Percentiles rank a stretch among this genome's conserved stretches.
Evolutionary conservation across 768 basidiomycete species (phyloP).

Genomic region (Phaeotremella skinneri): DNA sequence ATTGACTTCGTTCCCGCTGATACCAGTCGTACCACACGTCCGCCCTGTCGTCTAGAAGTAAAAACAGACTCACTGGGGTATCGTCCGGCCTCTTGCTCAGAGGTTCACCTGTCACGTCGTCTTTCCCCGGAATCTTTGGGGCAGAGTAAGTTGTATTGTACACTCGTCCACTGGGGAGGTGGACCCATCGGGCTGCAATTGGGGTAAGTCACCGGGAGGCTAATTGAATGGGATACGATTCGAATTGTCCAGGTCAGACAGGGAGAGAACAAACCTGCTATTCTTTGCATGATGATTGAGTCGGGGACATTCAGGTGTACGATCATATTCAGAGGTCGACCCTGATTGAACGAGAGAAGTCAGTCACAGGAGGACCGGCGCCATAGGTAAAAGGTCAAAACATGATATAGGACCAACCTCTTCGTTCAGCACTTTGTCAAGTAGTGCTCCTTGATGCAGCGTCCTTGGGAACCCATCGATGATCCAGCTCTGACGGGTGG

Average conservation of each 20-base stretch:
- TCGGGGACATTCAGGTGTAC: slow-evolving; percentile 52
- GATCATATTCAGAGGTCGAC: slow-evolving; percentile 52
- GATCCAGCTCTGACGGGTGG: slow-evolving; percentile 50
- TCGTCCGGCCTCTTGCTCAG: slow-evolving; percentile 51
- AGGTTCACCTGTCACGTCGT: slow-evolving; percentile 52
- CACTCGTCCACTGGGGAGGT: slow-evolving; percentile 51
- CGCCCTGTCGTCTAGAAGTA: neutral
- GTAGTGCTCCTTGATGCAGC: slow-evolving; percentile 48
- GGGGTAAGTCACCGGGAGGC: neutral
- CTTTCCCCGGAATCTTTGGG: slow-evolving; percentile 47
- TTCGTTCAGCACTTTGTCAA: slow-evolving; percentile 46
- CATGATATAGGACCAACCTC: slow-evolving; percentile 21
- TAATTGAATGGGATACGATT: neutral
- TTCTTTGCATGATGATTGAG: slow-evolving; percentile 50
- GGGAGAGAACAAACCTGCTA: slow-evolving; percentile 43
- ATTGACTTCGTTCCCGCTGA: too few relatives aligned
- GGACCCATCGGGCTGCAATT: slow-evolving; percentile 50
- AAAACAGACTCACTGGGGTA: slow-evolving; percentile 42
- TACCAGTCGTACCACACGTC: neutral
- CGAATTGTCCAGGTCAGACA: too few relatives aligned
- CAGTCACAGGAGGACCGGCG: neutral
- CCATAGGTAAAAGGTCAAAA: neutral
- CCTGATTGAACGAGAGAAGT: too few relatives aligned
- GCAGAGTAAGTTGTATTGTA: slow-evolving; percentile 52
- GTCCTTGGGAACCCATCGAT: slow-evolving; percentile 53